phyloP scores from a whole-genome alignment of 2,329 filamentous ascomycete species.

The Tolypocladium guangdongense region DNA sequence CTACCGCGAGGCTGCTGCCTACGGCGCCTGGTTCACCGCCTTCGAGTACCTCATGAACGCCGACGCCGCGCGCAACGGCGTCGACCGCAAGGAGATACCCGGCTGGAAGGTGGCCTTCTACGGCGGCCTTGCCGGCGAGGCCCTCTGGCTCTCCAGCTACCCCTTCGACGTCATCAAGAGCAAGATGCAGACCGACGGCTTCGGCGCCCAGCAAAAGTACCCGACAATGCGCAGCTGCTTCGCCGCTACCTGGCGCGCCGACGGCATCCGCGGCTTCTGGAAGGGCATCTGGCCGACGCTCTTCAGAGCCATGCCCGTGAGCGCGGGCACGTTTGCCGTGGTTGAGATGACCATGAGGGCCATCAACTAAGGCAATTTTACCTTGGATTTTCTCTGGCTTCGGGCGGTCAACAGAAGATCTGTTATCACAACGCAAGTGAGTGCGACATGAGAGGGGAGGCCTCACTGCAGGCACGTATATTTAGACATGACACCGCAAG shows the following conservation, averaged over 20 bases:
- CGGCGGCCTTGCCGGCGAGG: constrained; percentile 87
- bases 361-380: constrained; percentile 28
- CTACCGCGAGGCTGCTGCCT: constrained; percentile 82
- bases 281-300: constrained; percentile 86
- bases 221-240: constrained; percentile 84
- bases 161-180: constrained; percentile 97
- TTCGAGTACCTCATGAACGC: constrained; percentile 96
- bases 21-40: constrained; percentile 87
- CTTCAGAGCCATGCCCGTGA: constrained; percentile 92
- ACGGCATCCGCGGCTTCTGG: constrained; percentile 83
- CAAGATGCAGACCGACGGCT: constrained; percentile 98
- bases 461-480: background rate
- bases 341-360: constrained; percentile 56
- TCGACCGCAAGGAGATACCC: constrained; percentile 67
- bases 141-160: constrained; percentile 86
- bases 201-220: constrained; percentile 62
- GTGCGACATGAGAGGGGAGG: background rate
- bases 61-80: constrained; percentile 67
- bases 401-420: background rate
- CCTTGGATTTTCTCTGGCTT: background rate
- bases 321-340: constrained; percentile 93
- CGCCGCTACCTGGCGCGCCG: constrained; percentile 63
- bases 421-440: too few species aligned
- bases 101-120: constrained; percentile 83
- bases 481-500: background rate